phyloP scores from a whole-genome alignment of 2,329 filamentous ascomycete species.

The Exserohilum rostratum region DNA sequence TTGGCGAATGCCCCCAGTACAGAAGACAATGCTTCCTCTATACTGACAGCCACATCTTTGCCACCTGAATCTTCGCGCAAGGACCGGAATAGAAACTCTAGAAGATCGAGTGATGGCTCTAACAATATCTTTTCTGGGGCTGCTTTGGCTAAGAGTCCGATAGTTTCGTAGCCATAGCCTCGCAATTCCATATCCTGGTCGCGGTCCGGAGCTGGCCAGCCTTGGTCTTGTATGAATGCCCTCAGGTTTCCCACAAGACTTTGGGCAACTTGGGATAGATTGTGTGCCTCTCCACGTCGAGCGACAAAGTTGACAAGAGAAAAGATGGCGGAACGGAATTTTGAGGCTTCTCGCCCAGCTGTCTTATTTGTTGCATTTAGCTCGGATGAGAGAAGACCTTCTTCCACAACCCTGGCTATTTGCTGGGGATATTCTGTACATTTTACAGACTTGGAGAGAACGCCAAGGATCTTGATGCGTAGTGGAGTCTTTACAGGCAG shows the following conservation, averaged over 20 bases:
- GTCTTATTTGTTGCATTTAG: conserved; percentile 45
- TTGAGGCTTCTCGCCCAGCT: conserved; percentile 74
- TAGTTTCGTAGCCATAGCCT: conserved; percentile 85
- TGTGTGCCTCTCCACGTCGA: conserved; percentile 67
- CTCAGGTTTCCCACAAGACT: conserved; percentile 72
- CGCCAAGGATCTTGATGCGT: conserved; percentile 74
- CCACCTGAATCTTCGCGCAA: conserved; percentile 78
- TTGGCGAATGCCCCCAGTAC: conserved; percentile 67
- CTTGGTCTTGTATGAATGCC: conserved; percentile 77
- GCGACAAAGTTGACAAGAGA: conserved; percentile 87
- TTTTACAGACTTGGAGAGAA: conserved; percentile 76
- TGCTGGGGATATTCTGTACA: conserved; percentile 73
- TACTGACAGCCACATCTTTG: conserved; percentile 78
- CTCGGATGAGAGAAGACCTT: conserved; percentile 62
- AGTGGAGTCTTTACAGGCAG: conserved; percentile 66
- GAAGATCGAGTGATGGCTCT: conserved; percentile 60
- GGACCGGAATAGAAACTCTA: conserved; percentile 82
- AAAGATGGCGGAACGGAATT: conserved; percentile 82
- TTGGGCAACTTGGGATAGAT: conserved; percentile 69
- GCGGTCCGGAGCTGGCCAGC: conserved; percentile 73
- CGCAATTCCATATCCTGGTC: conserved; percentile 69
- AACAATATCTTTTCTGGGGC: conserved; percentile 64
- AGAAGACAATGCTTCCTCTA: conserved; percentile 85
- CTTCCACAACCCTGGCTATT: conserved; percentile 72
- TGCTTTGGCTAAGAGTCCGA: conserved; percentile 77